These are phyloP conservation scores for Fagus crenata DNA, from an alignment of 306 rosid genomes.

Conservation along the genomic window DNA sequence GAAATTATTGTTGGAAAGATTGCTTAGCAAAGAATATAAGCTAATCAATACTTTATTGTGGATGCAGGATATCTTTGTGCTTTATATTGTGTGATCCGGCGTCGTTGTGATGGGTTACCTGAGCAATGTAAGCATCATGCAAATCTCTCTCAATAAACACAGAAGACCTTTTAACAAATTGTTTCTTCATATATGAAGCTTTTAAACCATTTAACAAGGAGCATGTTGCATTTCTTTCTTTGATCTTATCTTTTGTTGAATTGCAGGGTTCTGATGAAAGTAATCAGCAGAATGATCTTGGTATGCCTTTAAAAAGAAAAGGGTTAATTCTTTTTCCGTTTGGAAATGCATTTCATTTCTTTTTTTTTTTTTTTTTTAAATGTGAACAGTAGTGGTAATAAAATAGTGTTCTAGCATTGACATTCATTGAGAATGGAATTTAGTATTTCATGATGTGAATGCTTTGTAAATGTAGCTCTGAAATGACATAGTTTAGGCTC, in stretches of 20 bases:
- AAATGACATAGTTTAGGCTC: constrained; percentile 3
- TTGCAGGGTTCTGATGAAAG: constrained; percentile 32
- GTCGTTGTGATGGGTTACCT: constrained; percentile 30
- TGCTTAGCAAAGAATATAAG: background rate
- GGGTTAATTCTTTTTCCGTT: too few species aligned
- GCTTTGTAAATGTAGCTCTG: background rate
- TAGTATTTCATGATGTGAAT: background rate
- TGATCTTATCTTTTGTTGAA: constrained; percentile 13
- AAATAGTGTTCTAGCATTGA: background rate
- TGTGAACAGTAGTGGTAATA: background rate
- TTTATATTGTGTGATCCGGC: constrained; percentile 7
- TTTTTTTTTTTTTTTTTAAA: background rate
- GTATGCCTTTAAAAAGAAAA: constrained; percentile 21
- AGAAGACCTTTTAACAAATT: background rate
- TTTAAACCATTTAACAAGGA: background rate
- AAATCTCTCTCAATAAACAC: constrained; percentile 1
- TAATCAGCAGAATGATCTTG: constrained; percentile 36
- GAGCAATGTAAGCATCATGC: constrained; percentile 31
- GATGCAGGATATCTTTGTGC: constrained; percentile 32
- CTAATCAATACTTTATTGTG: background rate
- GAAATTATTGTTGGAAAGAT: background rate
- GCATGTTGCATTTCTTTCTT: background rate
- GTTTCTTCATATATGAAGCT: background rate
- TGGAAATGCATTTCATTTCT: background rate
- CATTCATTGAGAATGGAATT: background rate